phyloP scores from a whole-genome alignment of 2,329 filamentous ascomycete genomes.

The Colletotrichum caudatum region DNA sequence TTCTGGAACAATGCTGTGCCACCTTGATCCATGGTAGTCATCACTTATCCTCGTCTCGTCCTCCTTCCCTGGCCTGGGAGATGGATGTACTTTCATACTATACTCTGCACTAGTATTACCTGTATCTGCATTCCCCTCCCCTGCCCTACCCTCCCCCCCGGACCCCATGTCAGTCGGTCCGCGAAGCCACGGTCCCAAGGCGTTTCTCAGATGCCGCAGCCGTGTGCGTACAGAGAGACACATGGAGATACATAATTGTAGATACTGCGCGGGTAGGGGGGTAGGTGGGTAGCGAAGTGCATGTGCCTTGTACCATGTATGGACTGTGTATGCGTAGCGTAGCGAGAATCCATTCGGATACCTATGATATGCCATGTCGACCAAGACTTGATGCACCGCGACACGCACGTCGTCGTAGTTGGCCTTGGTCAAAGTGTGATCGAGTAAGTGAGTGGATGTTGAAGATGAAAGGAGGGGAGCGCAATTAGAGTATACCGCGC shows the following conservation, averaged over 20 bases:
- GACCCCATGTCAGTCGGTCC: neutral
- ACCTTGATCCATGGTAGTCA: neutral
- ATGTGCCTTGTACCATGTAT: too few relatives aligned
- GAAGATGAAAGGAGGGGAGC: neutral
- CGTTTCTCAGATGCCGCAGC: neutral
- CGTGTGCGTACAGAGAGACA: neutral
- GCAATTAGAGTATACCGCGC: conserved; percentile 3
- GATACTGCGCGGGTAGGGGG: too few relatives aligned
- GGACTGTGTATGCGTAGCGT: too few relatives aligned
- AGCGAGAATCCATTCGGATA: too few relatives aligned
- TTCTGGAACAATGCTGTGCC: conserved; percentile 40
- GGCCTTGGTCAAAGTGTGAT: neutral
- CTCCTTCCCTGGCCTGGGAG: neutral
- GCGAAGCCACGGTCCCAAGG: conserved; percentile 8
- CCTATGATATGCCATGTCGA: neutral
- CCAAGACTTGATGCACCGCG: neutral
- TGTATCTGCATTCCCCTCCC: too few relatives aligned
- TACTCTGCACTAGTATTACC: too few relatives aligned
- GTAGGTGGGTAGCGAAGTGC: too few relatives aligned
- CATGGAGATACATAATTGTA: too few relatives aligned
- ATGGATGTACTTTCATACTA: too few relatives aligned
- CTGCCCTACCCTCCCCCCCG: neutral
- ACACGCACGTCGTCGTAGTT: too few relatives aligned
- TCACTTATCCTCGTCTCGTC: neutral
- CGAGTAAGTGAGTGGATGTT: neutral